Percentiles rank a stretch among this genome's conserved stretches.
Evolutionary conservation across 257 asterid species (phyloP).

Genomic region (Anisodus acutangulus): DNA sequence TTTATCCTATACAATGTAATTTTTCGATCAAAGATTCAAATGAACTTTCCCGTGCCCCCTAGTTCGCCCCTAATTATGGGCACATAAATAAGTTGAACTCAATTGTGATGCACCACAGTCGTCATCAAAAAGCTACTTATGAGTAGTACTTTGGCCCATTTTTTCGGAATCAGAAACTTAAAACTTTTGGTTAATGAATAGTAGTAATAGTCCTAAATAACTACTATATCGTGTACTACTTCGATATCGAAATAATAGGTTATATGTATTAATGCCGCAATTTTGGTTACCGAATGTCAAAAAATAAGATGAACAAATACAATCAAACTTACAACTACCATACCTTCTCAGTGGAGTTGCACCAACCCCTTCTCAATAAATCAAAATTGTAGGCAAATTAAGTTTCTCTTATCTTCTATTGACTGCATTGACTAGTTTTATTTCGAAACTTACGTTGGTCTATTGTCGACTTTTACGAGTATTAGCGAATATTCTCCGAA

Average conservation of each 20-base stretch:
- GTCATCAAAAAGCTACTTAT: too few relatives aligned
- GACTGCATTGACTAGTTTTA: slow-evolving; percentile 14
- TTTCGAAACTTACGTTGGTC: slow-evolving; percentile 1
- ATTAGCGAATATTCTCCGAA: too few relatives aligned
- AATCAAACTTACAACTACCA: slow-evolving; percentile 52
- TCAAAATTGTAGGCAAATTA: slow-evolving; percentile 21
- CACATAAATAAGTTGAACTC: too few relatives aligned
- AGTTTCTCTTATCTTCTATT: neutral
- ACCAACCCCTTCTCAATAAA: slow-evolving; percentile 44
- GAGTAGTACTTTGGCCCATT: too few relatives aligned
- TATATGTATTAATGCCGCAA: neutral
- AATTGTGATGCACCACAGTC: too few relatives aligned
- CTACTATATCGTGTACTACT: too few relatives aligned
- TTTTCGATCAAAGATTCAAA: too few relatives aligned
- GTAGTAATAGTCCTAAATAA: neutral
- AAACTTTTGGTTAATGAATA: neutral
- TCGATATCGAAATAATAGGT: neutral
- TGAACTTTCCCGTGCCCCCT: too few relatives aligned
- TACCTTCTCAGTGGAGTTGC: slow-evolving; percentile 51
- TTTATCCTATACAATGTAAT: too few relatives aligned
- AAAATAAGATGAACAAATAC: slow-evolving; percentile 40
- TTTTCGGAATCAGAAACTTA: too few relatives aligned
- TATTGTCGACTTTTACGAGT: slow-evolving; percentile 19
- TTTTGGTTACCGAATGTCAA: neutral
- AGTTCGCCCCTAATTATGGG: too few relatives aligned